Evolutionary conservation across 805 yeast species (phyloP), one percentile per base, ranked within the genome.

Genomic region (Lachancea dasiensis): DNA sequence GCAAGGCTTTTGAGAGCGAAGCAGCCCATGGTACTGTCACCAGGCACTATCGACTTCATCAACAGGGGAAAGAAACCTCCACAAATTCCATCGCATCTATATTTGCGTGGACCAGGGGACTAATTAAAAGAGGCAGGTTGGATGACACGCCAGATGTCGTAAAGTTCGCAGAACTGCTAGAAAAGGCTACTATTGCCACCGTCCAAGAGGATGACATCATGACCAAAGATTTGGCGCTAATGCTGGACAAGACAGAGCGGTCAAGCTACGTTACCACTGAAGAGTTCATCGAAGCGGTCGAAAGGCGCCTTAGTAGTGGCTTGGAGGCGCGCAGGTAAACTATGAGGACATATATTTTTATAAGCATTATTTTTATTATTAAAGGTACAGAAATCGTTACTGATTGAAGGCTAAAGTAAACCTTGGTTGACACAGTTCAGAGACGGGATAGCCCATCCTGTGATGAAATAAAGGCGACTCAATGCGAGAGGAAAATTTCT

Each of bases 21-120:
- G 97, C 97, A 43, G 97, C 97, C n/a, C 97, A 90, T 63, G 97
- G 97, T 40, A 90, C 97, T 10, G 97, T 90, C 52, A 90, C 97
- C 32, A 84, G 97, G 69, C 97, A 90, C 64, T 90, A 74, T 70
- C 83, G 97, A 70, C 92, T 81, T 67, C 86, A 86, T 66, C 97
- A 90, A 69, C 85, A 83, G 66, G 97, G 97, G 49, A 85, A 87
- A 63, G 97, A 89, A 68, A 90, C 97, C 14, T 86, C 96, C 5
- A 90, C 97, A 41, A 90, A 90, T 68, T 89, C 97, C 13, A 90
- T 90, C 64, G 97, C 97, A 3, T 87, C 96, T 10, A 90, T 90
- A 51, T 90, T 82, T 58, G 97, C 97, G 21, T 90, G 97, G 97
- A 73, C 95, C 25, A 80, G 95, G 57, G 97, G 97, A 58, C 65